Base-by-base conservation (phyloP, 805 yeast genomes). In the Wickerhamiella allomyrinae region DNA sequence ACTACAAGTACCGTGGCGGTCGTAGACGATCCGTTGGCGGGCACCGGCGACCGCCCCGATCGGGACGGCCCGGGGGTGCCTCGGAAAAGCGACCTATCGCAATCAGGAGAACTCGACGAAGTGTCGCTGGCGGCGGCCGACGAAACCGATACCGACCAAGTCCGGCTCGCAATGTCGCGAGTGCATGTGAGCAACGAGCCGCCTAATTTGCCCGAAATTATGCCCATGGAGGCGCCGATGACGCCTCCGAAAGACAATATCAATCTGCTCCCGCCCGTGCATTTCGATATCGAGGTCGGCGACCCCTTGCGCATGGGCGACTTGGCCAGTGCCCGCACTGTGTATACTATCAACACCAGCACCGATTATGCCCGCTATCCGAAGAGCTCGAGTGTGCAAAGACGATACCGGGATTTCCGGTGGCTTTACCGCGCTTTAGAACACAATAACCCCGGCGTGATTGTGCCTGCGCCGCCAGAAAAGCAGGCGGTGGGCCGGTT, bases 401-500 rank as follows among this genome's bases (percentile, higher is more conserved):
- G 98, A 57, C 71, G 98, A 49, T 91, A 89, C 60, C 74, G 78
- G 41, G 98, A 91, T 59, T 89, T 91, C 61, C 66, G 95, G 46
- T 89, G 97, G 97, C 67, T 91, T 10, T 89, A 86, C 59, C 84
- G 83, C 49, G 95, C 87, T 52, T 65, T 91, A 20, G 82, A 81
- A 54, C 73, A 74, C 53, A 83, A 79, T 51, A 86, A 91, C 56
- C 94, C 95, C 27, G 98, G 98, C 1, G 69, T 71, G 45, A 77
- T 91, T 29, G 77, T 91, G 20, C 97, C 98, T 1, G 95, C 97
- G 1, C 96, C 97, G 3, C 87, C 96, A 0, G 94, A 83, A 46
- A 94, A 91, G 59, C 95, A 93, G 48, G 80, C 81, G 7, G 79
- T 87, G 42, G 96, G 97, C 4, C 71, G 95, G 47, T 86, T 91